Evolutionary conservation across 2,329 filamentous ascomycete species (phyloP).

Genomic region (Hortaea werneckii): DNA sequence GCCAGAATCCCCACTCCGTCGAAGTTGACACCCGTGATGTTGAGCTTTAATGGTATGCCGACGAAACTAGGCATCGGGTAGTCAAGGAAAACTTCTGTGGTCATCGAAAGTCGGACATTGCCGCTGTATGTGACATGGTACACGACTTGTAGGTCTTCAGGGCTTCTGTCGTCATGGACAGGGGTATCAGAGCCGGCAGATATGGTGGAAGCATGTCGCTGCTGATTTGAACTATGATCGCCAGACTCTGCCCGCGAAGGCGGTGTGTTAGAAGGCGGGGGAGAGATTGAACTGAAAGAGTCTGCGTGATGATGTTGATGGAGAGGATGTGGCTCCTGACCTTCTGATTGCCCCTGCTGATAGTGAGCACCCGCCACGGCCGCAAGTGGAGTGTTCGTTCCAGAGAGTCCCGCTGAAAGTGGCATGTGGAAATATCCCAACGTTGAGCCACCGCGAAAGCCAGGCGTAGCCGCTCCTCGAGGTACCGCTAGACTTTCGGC

Average conservation of each 20-base stretch:
- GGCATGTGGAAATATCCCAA: slow-evolving; percentile 77
- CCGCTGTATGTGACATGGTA: slow-evolving; percentile 85
- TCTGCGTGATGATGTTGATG: slow-evolving; percentile 22
- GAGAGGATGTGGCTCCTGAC: slow-evolving; percentile 6
- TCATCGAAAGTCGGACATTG: slow-evolving; percentile 77
- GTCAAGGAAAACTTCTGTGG: slow-evolving; percentile 89
- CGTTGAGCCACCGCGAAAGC: slow-evolving; percentile 60
- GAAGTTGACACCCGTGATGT: slow-evolving; percentile 89
- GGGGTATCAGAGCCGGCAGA: slow-evolving; percentile 18
- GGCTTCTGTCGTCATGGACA: slow-evolving; percentile 53
- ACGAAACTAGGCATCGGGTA: slow-evolving; percentile 99
- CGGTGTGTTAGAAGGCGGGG: slow-evolving; percentile 36
- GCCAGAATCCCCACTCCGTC: slow-evolving; percentile 90
- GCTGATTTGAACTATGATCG: slow-evolving; percentile 17
- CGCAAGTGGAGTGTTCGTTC: slow-evolving; percentile 68
- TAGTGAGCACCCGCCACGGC: slow-evolving; percentile 65
- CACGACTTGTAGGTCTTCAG: slow-evolving; percentile 86
- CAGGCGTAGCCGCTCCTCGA: slow-evolving; percentile 41
- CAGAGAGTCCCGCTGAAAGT: slow-evolving; percentile 59
- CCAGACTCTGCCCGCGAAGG: slow-evolving; percentile 36
- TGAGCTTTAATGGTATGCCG: slow-evolving; percentile 84
- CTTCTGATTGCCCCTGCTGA: slow-evolving; percentile 31
- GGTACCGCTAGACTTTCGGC: slow-evolving; percentile 26
- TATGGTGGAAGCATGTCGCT: slow-evolving; percentile 9
- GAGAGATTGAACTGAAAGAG: slow-evolving; percentile 38